Base-by-base conservation (phyloP, 108 stramenopile species). In the Asterionellopsis glacialis region DNA sequence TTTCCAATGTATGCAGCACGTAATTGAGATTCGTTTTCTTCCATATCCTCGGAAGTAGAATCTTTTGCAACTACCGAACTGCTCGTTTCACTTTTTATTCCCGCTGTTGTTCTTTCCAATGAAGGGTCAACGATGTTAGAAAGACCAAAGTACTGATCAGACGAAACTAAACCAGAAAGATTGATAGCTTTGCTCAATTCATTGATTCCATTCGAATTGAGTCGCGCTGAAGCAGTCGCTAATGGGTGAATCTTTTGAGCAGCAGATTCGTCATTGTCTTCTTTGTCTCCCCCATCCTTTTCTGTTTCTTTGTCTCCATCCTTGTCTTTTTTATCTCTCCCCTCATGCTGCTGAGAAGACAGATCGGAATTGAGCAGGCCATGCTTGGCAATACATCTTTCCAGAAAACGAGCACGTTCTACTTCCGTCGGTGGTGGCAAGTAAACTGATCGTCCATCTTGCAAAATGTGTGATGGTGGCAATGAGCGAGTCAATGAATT, bases 121-220 rank as follows among this genome's bases (percentile, higher is more conserved):
- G 65, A 41, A 40, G 80, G 69, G 69, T 86, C 81, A 13, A 92
- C 85, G 60, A 93, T 67, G 51, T 87, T 87, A 25, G 86, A 70
- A 22, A 85, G 64, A 15, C 74, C 74, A 70, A 93, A 88, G 60
- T 87, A 93, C 66, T 88, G 86, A 41, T 75, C 79, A 1, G 81
- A 68, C 15, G 47, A 50, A 16, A 87, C 81, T 0, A 93, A 63
- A n/a, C 67, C 68, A 0, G 82, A 70, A 5, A 93, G 55, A 67
- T 93, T 93, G 61, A 93, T 87, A 28, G 81, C 85, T 45, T 88
- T 87, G 59, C 82, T 87, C 43, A 93, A 64, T 67, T 93, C 91
- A 41, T 72, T 70, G 19, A 89, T 57, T 10, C 88, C 91, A 65
- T 80, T 81, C 26, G 75, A 57, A 49, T 84, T 71, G 58, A 91